These are phyloP conservation scores for Pythium myriotylum DNA, from an alignment of 352 stramenopile species.

Conservation along the genomic window DNA sequence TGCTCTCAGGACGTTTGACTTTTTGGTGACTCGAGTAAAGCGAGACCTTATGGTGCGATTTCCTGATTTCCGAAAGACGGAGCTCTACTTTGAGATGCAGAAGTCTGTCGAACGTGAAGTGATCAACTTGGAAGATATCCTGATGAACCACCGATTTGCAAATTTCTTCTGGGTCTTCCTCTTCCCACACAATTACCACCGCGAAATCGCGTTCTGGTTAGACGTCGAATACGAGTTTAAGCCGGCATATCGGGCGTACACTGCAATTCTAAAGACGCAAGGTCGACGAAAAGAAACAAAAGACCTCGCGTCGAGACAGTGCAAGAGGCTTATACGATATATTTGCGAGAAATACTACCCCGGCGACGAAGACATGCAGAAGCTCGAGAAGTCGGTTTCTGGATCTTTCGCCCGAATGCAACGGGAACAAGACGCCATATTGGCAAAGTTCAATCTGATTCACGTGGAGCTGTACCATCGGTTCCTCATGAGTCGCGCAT, in stretches of 20 bases:
- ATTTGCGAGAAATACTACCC: conserved; percentile 87
- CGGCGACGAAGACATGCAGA: conserved; percentile 72
- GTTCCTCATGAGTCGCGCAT: conserved; percentile 82
- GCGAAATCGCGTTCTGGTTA: conserved; percentile 83
- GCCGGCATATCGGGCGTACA: conserved; percentile 74
- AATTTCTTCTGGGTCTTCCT: conserved; percentile 91
- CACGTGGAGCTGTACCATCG: conserved; percentile 85
- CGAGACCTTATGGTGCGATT: conserved; percentile 80
- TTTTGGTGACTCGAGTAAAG: conserved; percentile 76
- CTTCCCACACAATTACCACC: conserved; percentile 88
- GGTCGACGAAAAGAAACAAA: conserved; percentile 52
- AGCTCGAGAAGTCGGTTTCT: conserved; percentile 66
- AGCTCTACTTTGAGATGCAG: conserved; percentile 82
- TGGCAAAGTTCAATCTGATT: conserved; percentile 86
- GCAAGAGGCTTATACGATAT: conserved; percentile 76
- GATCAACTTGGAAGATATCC: conserved; percentile 79
- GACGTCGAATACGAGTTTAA: conserved; percentile 91
- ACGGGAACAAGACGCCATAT: conserved; percentile 80
- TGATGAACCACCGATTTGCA: conserved; percentile 88
- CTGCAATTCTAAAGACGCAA: conserved; percentile 56
- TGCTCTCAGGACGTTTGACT: conserved; percentile 79
- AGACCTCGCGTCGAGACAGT: conserved; percentile 62
- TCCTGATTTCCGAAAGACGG: conserved; percentile 76
- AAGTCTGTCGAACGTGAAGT: conserved; percentile 80
- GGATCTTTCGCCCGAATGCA: conserved; percentile 67